These are phyloP conservation scores for Populus hybrid DNA, from an alignment of 441 rosid species.

Conservation along the genomic window DNA sequence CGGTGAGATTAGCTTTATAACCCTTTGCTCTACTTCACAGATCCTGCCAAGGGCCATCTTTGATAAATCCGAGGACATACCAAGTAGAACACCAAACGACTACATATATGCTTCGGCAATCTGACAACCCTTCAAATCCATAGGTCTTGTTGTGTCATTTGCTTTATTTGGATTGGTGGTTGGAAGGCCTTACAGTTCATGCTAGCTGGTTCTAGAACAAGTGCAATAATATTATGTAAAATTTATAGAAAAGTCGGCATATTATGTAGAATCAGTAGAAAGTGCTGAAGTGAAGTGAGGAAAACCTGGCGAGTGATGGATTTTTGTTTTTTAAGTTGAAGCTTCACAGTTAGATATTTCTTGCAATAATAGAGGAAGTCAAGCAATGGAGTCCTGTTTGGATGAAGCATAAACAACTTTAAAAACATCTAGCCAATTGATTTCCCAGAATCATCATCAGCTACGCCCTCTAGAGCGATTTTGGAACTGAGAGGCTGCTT, in stretches of 20 bases:
- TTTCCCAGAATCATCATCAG: no score
- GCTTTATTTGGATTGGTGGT: no score
- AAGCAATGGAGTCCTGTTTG: no score
- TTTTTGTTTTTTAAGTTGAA: not conserved
- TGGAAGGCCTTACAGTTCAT: no score
- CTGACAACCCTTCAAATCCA: constrained; percentile 65
- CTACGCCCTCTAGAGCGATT: no score
- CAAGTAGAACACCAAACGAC: constrained; percentile 52
- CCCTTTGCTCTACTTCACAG: constrained; percentile 56
- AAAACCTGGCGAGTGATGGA: constrained; percentile 39
- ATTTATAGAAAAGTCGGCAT: constrained; percentile 30
- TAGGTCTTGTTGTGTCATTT: constrained; percentile 27
- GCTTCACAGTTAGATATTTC: not conserved
- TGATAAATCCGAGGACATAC: constrained; percentile 52
- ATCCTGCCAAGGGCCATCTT: constrained; percentile 38
- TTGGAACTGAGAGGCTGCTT: accelerated
- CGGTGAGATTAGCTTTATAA: constrained; percentile 59
- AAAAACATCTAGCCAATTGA: no score
- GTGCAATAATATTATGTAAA: no score
- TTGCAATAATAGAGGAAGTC: not conserved
- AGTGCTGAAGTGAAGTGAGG: constrained; percentile 74
- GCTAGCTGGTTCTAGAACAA: no score
- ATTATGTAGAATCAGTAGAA: constrained; percentile 69
- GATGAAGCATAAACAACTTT: no score
- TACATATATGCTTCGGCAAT: constrained; percentile 41